A percentile compares a stretch with the other conserved stretches of the same genome.
phyloP scores from a whole-genome alignment of 1,284 basidiomycete genomes.

The Malassezia psittaci region DNA sequence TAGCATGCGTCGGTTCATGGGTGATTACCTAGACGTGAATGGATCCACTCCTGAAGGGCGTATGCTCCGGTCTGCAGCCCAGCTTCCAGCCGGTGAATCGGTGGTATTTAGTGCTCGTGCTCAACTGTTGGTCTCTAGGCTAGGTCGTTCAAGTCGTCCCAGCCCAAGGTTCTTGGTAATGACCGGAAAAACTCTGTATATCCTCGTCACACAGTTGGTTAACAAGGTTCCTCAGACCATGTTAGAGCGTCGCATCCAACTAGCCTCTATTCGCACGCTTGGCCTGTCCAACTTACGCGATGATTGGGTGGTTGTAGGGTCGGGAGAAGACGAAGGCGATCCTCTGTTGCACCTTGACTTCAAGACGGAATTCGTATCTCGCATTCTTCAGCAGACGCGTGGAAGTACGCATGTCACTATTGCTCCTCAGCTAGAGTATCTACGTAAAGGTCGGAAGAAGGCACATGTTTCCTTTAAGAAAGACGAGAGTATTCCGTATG shows the following conservation, averaged over 20 bases:
- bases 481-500: conserved; percentile 68
- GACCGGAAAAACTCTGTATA: conserved; percentile 77
- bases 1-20: conserved; percentile 87
- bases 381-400: conserved; percentile 69
- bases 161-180: conserved; percentile 83
- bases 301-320: conserved; percentile 67
- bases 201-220: conserved; percentile 57
- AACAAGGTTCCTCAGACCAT: conserved; percentile 57
- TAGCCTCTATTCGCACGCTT: conserved; percentile 74
- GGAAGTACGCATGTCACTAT: conserved; percentile 60
- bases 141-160: conserved; percentile 77
- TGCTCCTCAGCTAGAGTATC: conserved; percentile 53
- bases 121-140: conserved; percentile 75
- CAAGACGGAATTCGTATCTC: conserved; percentile 87
- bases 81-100: conserved; percentile 51
- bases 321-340: conserved; percentile 65
- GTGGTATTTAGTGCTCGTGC: conserved; percentile 70
- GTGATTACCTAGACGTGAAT: conserved; percentile 84
- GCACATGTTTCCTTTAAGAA: conserved; percentile 76
- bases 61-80: conserved; percentile 65
- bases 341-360: conserved; percentile 81
- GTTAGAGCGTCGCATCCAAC: conserved; percentile 77
- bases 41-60: conserved; percentile 60
- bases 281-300: conserved; percentile 80
- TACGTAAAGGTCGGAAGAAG: conserved; percentile 95